phyloP scores from a whole-genome alignment of 1,284 basidiomycete genomes.

The Ceratobasidium sp. region DNA sequence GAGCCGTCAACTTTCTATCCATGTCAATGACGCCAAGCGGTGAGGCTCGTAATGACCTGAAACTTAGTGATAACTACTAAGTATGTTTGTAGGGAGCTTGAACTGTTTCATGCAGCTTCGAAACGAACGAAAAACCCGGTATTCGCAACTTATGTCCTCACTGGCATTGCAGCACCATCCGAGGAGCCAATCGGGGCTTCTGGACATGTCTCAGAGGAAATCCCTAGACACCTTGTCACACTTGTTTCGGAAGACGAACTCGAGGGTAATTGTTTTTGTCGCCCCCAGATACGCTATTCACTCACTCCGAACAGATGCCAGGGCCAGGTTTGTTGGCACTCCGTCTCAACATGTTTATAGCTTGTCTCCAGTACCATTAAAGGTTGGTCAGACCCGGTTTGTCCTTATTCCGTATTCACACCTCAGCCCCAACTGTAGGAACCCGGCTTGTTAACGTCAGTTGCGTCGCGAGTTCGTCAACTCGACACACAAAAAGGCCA shows the following conservation, averaged over 20 bases:
- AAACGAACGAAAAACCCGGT: conserved; percentile 55
- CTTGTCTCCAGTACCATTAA: conserved; percentile 64
- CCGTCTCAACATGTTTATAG: conserved; percentile 68
- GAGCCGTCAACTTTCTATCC: conserved; percentile 68
- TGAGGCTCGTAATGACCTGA: conserved; percentile 55
- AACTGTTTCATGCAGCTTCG: conserved; percentile 59
- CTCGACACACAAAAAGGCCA: conserved; percentile 36
- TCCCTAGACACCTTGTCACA: conserved; percentile 48
- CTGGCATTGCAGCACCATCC: conserved; percentile 54
- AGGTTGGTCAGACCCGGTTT: conserved; percentile 55
- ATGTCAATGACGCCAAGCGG: conserved; percentile 78
- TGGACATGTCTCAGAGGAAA: neutral
- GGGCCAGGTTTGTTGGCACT: conserved; percentile 52
- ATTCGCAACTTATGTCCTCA: conserved; percentile 71
- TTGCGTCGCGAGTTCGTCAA: conserved; percentile 17
- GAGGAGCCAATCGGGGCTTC: conserved; percentile 2
- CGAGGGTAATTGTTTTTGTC: conserved; percentile 56
- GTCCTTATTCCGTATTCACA: neutral
- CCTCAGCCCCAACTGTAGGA: neutral
- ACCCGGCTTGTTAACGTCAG: conserved; percentile 16
- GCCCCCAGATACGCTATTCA: conserved; percentile 46
- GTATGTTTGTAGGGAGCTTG: conserved; percentile 61
- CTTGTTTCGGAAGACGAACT: conserved; percentile 66
- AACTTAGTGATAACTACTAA: neutral
- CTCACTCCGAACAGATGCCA: neutral